Base-by-base conservation (phyloP, 306 rosid species). In the Gleditsia sinensis region DNA sequence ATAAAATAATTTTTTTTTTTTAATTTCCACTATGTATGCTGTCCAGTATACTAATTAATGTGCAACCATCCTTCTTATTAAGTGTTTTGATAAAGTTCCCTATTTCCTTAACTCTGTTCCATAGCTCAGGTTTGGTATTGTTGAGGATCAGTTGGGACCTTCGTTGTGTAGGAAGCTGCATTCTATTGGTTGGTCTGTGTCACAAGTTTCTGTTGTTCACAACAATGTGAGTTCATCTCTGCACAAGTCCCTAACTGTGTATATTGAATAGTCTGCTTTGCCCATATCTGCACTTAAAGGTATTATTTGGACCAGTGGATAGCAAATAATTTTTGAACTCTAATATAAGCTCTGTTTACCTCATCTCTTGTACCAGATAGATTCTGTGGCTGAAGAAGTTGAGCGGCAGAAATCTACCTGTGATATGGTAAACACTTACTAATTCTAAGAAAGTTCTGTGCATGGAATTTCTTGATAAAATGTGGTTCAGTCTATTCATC, bases 51-150 rank as follows among this genome's bases (percentile, higher is more conserved):
- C 42, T 54, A 68, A 33, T 66, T 61, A 42, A 7, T 59, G 49
- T 81, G 72, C 48, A 51, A 3, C 37, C 32, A 54, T 77, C 79
- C 72, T 56, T 72, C 39, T 36, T 27, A 17, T 27, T 51, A 43
- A 79, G 75, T 83, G 75, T 78, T 76, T 79, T 83, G 70, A 64
- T 86, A 81, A 90, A 83, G 90, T 82, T 75, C 75, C 62, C 74
- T 56, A 50, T 71, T 57, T 82, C 79, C 48, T 81, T 83, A 73
- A 69, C 85, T 81, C 80, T 85, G 88, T 78, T 86, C 84, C 96
- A 90, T 94, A 94, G 98, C 94, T 91, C 96, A 94, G 97, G 93
- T 86, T 81, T 40, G 96, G 98, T 86, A 91, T 79, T 88, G 89
- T 88, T 87, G 94, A 88, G 87, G 98, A 94, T 86, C 88, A 83